Conservation (phyloP, 1,284 basidiomycete genomes). For the Puccinia hordei region DNA sequence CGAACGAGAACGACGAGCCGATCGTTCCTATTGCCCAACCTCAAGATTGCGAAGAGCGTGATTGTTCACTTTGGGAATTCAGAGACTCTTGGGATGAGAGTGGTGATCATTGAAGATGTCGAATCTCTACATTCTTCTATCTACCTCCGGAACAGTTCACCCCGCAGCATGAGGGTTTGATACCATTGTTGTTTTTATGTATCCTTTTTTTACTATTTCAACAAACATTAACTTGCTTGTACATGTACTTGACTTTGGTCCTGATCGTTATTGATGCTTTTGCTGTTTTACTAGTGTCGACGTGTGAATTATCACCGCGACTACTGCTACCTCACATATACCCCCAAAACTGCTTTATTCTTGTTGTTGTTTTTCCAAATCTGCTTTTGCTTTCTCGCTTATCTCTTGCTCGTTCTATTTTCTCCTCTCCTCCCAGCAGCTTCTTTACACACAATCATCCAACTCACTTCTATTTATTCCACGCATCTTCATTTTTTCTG, state of each 20-base stretch:
- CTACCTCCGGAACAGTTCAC: not conserved
- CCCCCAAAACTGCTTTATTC: not conserved
- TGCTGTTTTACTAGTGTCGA: not conserved
- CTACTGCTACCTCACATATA: not conserved
- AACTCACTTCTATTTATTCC: too few relatives aligned
- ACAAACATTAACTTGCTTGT: not conserved
- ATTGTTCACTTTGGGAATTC: conserved; percentile 45
- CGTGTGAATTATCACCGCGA: not conserved
- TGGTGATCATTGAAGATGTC: not conserved
- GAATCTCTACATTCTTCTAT: not conserved
- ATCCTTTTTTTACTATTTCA: not conserved
- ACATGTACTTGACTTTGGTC: not conserved
- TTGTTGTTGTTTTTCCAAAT: conserved; percentile 19
- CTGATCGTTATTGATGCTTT: conserved; percentile 10
- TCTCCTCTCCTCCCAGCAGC: not conserved
- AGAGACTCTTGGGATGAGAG: conserved; percentile 38
- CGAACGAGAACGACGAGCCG: conserved; percentile 21
- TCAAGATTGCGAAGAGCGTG: conserved; percentile 37
- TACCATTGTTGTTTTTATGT: not conserved
- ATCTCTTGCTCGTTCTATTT: not conserved
- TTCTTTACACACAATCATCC: not conserved
- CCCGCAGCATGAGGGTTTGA: not conserved
- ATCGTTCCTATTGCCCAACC: conserved; percentile 24
- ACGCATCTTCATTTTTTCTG: not conserved
- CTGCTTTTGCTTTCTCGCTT: not conserved